Conservation (phyloP, 495 filamentous ascomycete species). For the Aspergillus kassunensis region DNA sequence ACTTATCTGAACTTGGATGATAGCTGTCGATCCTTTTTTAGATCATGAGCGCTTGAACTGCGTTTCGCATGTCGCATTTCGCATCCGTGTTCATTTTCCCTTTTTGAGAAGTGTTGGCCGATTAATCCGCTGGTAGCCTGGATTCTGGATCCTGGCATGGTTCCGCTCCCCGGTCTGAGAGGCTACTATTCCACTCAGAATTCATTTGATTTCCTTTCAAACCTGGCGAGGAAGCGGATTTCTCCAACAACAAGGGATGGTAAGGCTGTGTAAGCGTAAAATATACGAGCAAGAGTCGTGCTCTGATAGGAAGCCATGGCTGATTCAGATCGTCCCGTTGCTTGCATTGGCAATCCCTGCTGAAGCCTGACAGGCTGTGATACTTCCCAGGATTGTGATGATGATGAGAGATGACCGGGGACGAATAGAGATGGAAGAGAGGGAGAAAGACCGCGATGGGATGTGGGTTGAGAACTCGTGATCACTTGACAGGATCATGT, state of each 20-base stretch:
- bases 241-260: background rate
- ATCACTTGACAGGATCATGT: slow-evolving; percentile 8
- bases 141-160: too few species aligned
- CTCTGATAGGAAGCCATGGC: background rate
- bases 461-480: background rate
- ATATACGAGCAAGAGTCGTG: background rate
- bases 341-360: slow-evolving; percentile 7
- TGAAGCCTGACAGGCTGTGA: background rate
- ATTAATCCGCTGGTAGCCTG: background rate
- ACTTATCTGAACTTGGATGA: background rate
- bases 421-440: background rate
- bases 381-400: too few species aligned
- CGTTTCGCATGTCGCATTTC: background rate
- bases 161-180: too few species aligned
- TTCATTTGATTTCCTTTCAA: too few species aligned
- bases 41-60: background rate
- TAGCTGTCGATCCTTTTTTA: background rate
- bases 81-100: background rate
- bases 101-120: background rate
- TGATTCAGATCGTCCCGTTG: background rate
- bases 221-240: too few species aligned
- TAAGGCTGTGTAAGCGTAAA: background rate
- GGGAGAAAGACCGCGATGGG: background rate
- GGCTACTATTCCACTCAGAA: too few species aligned
- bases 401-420: background rate